Conservation (phyloP, 371 early-diverging fungal genomes). For the Chytridium lagenaria region DNA sequence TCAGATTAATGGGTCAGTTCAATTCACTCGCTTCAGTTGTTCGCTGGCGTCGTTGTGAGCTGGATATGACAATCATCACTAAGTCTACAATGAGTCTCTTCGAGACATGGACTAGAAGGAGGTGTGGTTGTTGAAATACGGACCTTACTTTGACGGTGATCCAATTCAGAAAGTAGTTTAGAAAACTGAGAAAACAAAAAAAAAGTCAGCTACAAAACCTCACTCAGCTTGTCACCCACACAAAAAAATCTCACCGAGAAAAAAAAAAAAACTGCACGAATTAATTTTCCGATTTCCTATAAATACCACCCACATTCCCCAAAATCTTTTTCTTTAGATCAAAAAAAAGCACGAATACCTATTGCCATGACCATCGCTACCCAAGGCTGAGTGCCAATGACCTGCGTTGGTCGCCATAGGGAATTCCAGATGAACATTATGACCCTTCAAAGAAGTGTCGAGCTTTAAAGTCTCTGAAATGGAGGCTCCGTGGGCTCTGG, state of each 20-base stretch:
- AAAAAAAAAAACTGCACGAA: neutral
- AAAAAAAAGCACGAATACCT: neutral
- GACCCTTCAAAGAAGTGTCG: slow-evolving; percentile 15
- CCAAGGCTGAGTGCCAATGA: slow-evolving; percentile 16
- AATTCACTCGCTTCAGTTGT: slow-evolving; percentile 9
- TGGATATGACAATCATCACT: slow-evolving; percentile 2
- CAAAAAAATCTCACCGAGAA: neutral
- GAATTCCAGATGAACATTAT: neutral
- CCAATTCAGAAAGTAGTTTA: too few species aligned
- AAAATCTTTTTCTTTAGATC: neutral
- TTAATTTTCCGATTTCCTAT: neutral
- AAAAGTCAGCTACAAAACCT: neutral
- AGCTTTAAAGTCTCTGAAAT: neutral
- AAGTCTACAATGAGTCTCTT: neutral
- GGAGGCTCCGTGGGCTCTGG: neutral
- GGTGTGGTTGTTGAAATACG: slow-evolving; percentile 2
- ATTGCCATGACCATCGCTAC: neutral
- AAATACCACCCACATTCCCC: neutral
- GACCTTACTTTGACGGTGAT: too few species aligned
- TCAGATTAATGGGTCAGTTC: neutral
- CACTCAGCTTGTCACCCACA: neutral
- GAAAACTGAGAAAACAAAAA: neutral
- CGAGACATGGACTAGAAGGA: neutral
- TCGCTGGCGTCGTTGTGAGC: slow-evolving; percentile 12
- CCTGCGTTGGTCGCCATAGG: neutral